Evolutionary conservation across 163 green algal species (phyloP), one percentile per base, ranked within the genome.

Genomic region (Smithsoniella earleae): DNA sequence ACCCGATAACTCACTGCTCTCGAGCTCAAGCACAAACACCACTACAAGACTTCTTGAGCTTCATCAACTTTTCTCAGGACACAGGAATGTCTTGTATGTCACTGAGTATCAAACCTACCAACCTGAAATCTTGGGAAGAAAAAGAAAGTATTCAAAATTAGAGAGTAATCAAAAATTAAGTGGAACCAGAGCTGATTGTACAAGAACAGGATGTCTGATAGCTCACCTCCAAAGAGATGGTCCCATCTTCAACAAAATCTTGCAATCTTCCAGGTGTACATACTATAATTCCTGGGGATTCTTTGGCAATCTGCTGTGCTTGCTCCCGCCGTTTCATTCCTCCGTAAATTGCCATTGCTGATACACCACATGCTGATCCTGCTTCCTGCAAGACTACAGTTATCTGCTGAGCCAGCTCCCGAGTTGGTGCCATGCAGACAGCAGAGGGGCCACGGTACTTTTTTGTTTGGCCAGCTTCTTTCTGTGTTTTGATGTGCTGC

Each of bases 351-450:
- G 87, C 93, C 33, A 92, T 77, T 34, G 78, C 86, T 37, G 79
- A 74, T 10, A 90, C 75, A 33, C 74, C 2, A 66, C 33, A 84
- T 43, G 66, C 79, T 79, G 55, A 82, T 89, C 37, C 83, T 74
- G 30, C 69, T 87, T 81, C 86, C 25, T 90, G 86, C 40, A 95
- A 78, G 49, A 95, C 90, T 3, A 77, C 80, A 3, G 82, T 74
- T 74, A 96, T 98, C 81, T 98, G 93, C 38, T 87, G 78, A 34
- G 89, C 91, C 65, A 98, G 91, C 85, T 98, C 94, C 16, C 94
- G 86, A 0, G 94, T 98, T 20, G 94, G 94, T 30, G 94, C 89
- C 66, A 98, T 84, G 2, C 96, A 83, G 16, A 98, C 76, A 4
- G 80, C 84, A 46, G 79, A 78, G 4, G 85, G 83, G 2, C 78